Evolutionary conservation across 805 yeast species (phyloP).

Genomic region (Kodamaea fukazawae): DNA sequence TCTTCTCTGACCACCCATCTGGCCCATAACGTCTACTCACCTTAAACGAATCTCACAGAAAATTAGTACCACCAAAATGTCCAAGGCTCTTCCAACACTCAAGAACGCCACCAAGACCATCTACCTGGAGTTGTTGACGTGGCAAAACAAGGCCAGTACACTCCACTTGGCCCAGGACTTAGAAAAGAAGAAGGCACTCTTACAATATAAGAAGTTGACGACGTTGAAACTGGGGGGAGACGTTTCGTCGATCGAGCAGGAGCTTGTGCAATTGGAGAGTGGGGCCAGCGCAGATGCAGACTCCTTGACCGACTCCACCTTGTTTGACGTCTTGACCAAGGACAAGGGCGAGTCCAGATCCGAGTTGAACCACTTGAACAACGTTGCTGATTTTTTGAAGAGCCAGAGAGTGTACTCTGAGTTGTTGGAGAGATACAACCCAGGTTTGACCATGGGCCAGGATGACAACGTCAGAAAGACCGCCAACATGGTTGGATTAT

Average conservation of each 20-base stretch:
- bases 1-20: too few species aligned
- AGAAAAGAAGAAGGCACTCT: conserved; percentile 44
- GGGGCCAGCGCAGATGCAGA: conserved; percentile 8
- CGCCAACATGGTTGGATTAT: conserved; percentile 85
- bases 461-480: conserved; percentile 74
- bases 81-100: conserved; percentile 11
- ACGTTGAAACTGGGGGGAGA: conserved; percentile 36
- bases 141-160: conserved; percentile 34
- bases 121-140: conserved; percentile 38
- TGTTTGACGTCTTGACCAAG: conserved; percentile 22
- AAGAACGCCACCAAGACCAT: conserved; percentile 23
- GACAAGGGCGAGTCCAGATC: conserved; percentile 10
- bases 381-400: conserved; percentile 58
- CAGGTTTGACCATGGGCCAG: conserved; percentile 75
- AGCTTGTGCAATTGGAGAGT: conserved; percentile 21
- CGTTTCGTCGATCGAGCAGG: conserved; percentile 31
- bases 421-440: conserved; percentile 80
- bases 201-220: conserved; percentile 49
- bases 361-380: conserved; percentile 45
- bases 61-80: not conserved
- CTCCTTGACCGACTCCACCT: conserved; percentile 8
- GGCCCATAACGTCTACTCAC: too few species aligned
- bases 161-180: conserved; percentile 39
- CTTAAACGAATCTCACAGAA: too few species aligned
- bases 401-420: conserved; percentile 78